Conservation (phyloP, 164 flowering plant species). For the Brasenia schreberi region DNA sequence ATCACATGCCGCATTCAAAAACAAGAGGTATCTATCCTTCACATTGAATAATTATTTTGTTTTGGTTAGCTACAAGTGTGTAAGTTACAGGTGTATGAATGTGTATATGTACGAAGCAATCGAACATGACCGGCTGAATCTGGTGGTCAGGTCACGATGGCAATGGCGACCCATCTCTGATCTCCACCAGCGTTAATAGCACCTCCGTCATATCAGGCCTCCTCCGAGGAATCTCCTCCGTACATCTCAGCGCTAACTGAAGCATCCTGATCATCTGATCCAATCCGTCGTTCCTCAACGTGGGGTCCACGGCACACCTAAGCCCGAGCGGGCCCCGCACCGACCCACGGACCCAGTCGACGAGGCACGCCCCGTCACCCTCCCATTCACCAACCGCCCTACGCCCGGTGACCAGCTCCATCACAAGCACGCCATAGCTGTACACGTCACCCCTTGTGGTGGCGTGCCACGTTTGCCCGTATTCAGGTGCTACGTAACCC, state of each 20-base stretch:
- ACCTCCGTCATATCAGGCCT: constrained; percentile 92
- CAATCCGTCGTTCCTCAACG: constrained; percentile 19
- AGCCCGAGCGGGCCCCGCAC: constrained; percentile 4
- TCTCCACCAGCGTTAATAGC: constrained; percentile 29
- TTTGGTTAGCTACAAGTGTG: no score
- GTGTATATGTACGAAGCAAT: no score
- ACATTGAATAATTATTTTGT: no score
- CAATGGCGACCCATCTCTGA: background rate
- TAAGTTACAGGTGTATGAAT: no score
- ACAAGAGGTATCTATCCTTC: no score
- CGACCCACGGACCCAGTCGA: constrained; percentile 69
- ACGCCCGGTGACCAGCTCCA: constrained; percentile 83
- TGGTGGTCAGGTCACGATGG: background rate
- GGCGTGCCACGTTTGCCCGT: constrained; percentile 81
- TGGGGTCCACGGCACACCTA: constrained; percentile 23
- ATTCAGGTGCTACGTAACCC: constrained; percentile 91
- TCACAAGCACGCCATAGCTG: constrained; percentile 71
- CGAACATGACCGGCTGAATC: no score
- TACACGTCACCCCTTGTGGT: constrained; percentile 92
- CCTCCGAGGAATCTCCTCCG: constrained; percentile 52
- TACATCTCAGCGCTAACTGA: constrained; percentile 50
- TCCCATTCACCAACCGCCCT: constrained; percentile 39
- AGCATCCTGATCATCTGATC: constrained; percentile 39
- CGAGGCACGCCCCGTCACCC: constrained; percentile 9
- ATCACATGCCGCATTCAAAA: no score